These are phyloP conservation scores for Platismatia glauca DNA, from an alignment of 495 filamentous ascomycete species.

Conservation along the genomic window DNA sequence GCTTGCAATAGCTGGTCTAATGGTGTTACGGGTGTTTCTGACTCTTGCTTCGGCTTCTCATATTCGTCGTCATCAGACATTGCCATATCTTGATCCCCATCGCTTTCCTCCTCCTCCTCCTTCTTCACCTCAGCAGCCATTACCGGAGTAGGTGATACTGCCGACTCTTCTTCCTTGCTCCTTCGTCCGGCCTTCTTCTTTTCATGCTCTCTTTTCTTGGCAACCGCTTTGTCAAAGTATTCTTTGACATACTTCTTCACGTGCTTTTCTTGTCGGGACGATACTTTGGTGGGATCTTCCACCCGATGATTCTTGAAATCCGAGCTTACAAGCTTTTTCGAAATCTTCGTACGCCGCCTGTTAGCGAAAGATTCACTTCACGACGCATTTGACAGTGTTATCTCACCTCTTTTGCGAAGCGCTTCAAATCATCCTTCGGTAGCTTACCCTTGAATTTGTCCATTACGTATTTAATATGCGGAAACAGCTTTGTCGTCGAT, in stretches of 20 bases:
- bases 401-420: conserved; percentile 71
- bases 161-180: conserved; percentile 20
- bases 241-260: conserved; percentile 73
- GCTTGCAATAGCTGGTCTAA: conserved; percentile 25
- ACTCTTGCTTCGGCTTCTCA: conserved; percentile 27
- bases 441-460: conserved; percentile 79
- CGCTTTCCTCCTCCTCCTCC: conserved; percentile 30
- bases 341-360: conserved; percentile 35
- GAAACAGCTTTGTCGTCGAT: conserved; percentile 56
- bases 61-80: conserved; percentile 50
- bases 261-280: conserved; percentile 68
- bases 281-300: conserved; percentile 69
- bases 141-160: neutral
- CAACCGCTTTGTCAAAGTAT: conserved; percentile 76
- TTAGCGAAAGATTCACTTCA: neutral
- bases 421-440: conserved; percentile 78
- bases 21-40: conserved; percentile 25
- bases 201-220: conserved; percentile 62
- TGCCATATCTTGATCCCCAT: conserved; percentile 37
- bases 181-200: conserved; percentile 50
- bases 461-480: conserved; percentile 73
- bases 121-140: conserved; percentile 18
- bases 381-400: neutral
- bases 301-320: conserved; percentile 85
- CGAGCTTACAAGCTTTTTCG: conserved; percentile 77